Evolutionary conservation across 148 eudicot species (phyloP).

Genomic region (Talinum fruticosum): DNA sequence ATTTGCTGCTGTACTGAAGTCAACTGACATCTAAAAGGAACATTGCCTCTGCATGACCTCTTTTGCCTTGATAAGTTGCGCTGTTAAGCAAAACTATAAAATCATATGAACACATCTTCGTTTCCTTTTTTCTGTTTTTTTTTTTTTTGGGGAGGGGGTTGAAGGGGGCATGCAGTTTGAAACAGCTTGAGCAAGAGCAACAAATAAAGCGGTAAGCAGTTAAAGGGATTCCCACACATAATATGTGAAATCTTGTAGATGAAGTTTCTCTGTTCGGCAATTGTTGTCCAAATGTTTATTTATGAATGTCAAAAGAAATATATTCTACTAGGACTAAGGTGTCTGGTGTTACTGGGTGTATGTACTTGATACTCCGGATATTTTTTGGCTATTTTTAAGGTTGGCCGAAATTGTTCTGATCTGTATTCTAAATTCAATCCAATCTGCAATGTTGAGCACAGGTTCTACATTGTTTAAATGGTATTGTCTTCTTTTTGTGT

Average conservation of each 20-base stretch:
- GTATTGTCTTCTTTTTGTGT: conserved; percentile 15
- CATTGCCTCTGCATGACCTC: background rate
- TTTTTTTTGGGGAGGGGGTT: background rate
- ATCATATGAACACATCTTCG: too few relatives aligned
- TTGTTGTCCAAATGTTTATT: background rate
- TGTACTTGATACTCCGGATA: background rate
- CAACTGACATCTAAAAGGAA: background rate
- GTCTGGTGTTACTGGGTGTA: background rate
- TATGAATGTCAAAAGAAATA: background rate
- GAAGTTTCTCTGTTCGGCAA: background rate
- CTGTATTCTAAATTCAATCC: background rate
- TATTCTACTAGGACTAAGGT: too few relatives aligned
- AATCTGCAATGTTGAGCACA: background rate
- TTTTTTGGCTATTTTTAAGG: background rate
- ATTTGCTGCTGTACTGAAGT: background rate
- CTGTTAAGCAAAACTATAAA: background rate
- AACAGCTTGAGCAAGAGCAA: background rate
- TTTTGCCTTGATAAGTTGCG: background rate
- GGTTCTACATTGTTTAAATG: conserved; percentile 1
- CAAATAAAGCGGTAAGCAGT: background rate
- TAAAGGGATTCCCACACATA: background rate
- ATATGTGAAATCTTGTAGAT: too few relatives aligned
- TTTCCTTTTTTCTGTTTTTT: too few relatives aligned
- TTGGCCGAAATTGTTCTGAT: background rate
- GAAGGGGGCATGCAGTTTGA: background rate